Evolutionary conservation across 1,284 basidiomycete species (phyloP).

Genomic region (Naganishia albida): DNA sequence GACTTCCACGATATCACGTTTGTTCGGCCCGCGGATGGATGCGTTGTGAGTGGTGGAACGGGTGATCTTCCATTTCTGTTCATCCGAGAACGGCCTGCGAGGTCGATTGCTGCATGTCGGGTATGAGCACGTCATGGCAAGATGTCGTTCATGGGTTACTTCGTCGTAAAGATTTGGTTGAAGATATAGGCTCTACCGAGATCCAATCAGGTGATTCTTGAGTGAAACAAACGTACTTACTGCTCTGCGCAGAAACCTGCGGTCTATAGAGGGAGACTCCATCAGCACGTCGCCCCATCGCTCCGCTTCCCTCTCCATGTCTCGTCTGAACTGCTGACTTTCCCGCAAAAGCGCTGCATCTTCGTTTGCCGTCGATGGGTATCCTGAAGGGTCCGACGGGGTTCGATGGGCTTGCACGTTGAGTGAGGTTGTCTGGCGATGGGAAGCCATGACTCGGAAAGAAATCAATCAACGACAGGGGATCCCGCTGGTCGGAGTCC

Average conservation of each 20-base stretch:
- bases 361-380: background rate
- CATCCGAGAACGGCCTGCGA: conserved; percentile 20
- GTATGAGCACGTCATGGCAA: conserved; percentile 22
- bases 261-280: conserved; percentile 23
- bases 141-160: conserved; percentile 31
- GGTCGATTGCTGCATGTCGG: conserved; percentile 19
- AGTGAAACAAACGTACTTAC: background rate
- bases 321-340: conserved; percentile 21
- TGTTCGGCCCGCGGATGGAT: conserved; percentile 15
- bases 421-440: too few species aligned
- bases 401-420: too few species aligned
- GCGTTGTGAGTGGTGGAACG: conserved; percentile 4
- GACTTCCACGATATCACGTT: conserved; percentile 25
- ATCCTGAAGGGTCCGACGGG: too few species aligned
- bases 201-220: background rate
- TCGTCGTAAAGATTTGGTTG: conserved; percentile 28
- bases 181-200: conserved; percentile 27
- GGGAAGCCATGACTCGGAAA: too few species aligned
- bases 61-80: conserved; percentile 19
- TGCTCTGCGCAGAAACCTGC: conserved; percentile 17
- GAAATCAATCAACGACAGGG: too few species aligned
- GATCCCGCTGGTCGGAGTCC: too few species aligned
- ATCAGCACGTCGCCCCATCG: conserved; percentile 29
- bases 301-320: conserved; percentile 28
- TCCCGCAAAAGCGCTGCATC: conserved; percentile 14